A percentile compares a stretch with the other conserved stretches of the same genome.
Evolutionary conservation across 176 grass and related monocot species (phyloP).

Genomic region (Lolium rigidum): DNA sequence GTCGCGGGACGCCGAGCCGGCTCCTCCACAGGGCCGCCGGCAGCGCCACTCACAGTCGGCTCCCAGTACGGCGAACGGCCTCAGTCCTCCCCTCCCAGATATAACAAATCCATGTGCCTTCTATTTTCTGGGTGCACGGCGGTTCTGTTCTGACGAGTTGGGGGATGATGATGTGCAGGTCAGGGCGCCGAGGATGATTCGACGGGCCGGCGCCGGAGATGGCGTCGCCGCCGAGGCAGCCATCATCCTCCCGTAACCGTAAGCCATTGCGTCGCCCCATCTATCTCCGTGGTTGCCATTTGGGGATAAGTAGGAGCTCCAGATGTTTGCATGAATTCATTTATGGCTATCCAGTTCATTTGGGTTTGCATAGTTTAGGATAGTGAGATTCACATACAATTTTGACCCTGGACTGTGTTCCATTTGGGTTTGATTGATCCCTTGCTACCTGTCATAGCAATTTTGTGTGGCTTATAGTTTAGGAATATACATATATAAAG

Average conservation of each 20-base stretch:
- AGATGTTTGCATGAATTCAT: no score
- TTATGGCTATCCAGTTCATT: no score
- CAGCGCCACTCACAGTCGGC: conserved; percentile 33
- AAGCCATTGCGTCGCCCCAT: conserved; percentile 17
- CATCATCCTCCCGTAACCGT: conserved; percentile 62
- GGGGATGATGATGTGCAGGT: conserved; percentile 59
- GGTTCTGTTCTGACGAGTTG: conserved; percentile 55
- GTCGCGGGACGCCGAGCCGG: conserved; percentile 28
- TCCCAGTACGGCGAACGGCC: conserved; percentile 43
- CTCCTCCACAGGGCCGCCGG: conserved; percentile 35
- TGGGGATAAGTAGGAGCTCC: no score
- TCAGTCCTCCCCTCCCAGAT: conserved; percentile 18
- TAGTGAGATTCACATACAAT: not conserved
- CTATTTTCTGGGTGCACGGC: conserved; percentile 37
- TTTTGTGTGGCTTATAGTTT: not conserved
- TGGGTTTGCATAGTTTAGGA: not conserved
- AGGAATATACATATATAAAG: not conserved
- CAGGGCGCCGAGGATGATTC: conserved; percentile 42
- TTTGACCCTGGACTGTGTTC: not conserved
- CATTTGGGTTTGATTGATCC: not conserved
- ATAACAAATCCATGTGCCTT: conserved; percentile 26
- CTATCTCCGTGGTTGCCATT: not conserved
- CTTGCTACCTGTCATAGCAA: not conserved
- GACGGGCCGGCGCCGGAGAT: not conserved
- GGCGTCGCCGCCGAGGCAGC: conserved; percentile 28